Evolutionary conservation across 371 early-diverging fungal species (phyloP).

Genomic region (Lichtheimia hyalospora): DNA sequence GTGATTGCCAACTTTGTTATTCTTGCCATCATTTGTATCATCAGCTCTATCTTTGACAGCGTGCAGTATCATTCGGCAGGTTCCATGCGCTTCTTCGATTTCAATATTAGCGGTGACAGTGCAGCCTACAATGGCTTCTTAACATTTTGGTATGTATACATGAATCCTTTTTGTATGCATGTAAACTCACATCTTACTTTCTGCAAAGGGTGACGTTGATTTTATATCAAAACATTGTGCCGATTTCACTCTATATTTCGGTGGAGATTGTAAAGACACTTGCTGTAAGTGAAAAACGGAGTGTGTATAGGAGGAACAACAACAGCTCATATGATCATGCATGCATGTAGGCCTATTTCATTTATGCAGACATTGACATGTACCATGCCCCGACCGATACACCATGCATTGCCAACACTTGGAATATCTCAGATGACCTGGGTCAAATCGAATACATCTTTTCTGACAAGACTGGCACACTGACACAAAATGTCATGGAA

Average conservation of each 20-base stretch:
- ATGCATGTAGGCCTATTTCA: constrained; percentile 64
- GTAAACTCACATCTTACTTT: not conserved
- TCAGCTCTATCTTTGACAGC: constrained; percentile 65
- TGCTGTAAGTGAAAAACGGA: constrained; percentile 25
- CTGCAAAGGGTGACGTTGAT: constrained; percentile 41
- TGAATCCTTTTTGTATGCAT: too few species aligned
- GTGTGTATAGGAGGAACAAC: not conserved
- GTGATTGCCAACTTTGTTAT: constrained; percentile 46
- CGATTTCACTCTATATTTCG: constrained; percentile 94
- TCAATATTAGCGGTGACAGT: constrained; percentile 31
- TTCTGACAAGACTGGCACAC: constrained; percentile 90
- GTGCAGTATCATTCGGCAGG: constrained; percentile 46
- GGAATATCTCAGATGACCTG: constrained; percentile 83
- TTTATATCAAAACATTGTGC: constrained; percentile 58
- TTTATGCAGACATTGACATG: constrained; percentile 84
- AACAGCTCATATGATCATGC: constrained; percentile 18
- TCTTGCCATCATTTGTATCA: constrained; percentile 57
- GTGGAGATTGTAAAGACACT: constrained; percentile 87
- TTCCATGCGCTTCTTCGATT: constrained; percentile 35
- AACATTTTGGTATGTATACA: constrained; percentile 39
- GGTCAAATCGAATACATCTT: constrained; percentile 95
- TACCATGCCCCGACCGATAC: constrained; percentile 77
- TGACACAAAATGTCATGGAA: constrained; percentile 82
- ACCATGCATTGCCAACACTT: constrained; percentile 83
- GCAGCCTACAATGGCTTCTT: constrained; percentile 40